Percentiles rank a stretch among this genome's conserved stretches.
Conservation (phyloP, 2,329 filamentous ascomycete species). For the Sordariomycetes sp. region DNA sequence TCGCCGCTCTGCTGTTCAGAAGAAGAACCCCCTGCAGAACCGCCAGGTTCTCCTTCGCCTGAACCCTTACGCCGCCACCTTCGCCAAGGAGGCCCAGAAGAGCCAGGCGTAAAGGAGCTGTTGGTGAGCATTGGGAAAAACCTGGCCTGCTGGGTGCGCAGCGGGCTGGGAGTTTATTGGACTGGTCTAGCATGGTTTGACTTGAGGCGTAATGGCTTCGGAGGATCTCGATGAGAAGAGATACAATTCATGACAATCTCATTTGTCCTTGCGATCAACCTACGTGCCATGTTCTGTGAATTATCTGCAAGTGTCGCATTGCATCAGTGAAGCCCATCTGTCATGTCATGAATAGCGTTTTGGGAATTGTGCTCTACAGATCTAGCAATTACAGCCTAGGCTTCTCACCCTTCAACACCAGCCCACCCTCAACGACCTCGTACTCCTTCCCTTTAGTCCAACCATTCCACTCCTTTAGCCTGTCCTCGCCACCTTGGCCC, state of each 20-base stretch:
- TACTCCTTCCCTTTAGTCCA: conserved; percentile 68
- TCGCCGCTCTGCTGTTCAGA: conserved; percentile 88
- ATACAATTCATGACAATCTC: conserved; percentile 20
- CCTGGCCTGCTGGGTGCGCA: conserved; percentile 5
- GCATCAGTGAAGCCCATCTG: too few species aligned
- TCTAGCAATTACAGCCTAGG: conserved; percentile 26
- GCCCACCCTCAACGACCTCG: conserved; percentile 51
- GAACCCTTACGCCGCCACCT: conserved; percentile 94
- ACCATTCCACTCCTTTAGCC: conserved; percentile 63
- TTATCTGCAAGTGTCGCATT: too few species aligned
- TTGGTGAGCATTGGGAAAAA: not conserved
- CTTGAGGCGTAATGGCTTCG: conserved; percentile 27
- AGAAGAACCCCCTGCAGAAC: conserved; percentile 99
- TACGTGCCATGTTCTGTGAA: too few species aligned
- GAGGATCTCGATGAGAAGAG: conserved; percentile 22
- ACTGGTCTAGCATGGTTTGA: conserved; percentile 21
- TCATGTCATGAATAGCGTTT: too few species aligned
- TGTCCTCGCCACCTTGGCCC: conserved; percentile 64
- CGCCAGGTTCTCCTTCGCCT: conserved; percentile 97
- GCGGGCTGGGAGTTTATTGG: not conserved
- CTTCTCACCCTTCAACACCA: conserved; percentile 34
- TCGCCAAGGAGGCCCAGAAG: conserved; percentile 57
- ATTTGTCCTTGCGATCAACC: conserved; percentile 8
- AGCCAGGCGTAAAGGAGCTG: conserved; percentile 24
- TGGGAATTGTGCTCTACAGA: too few species aligned